Percentiles rank a stretch among this genome's conserved stretches.
Evolutionary conservation across 1,139 yeast species (phyloP).

Genomic region (Lodderomyces margitis): DNA sequence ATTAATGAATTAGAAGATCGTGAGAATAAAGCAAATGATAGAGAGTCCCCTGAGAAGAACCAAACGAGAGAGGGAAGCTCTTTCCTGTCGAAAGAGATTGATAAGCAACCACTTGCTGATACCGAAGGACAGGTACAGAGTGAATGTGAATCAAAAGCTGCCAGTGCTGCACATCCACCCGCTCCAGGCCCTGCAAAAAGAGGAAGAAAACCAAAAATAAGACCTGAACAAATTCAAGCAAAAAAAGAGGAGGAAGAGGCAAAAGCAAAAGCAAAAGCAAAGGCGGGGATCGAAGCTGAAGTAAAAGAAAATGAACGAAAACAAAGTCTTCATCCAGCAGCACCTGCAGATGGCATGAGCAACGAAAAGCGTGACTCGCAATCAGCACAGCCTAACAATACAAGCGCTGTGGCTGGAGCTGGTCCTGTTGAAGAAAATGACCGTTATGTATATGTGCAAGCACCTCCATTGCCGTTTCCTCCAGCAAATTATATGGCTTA

Average conservation of each 20-base stretch:
- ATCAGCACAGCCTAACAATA: background rate
- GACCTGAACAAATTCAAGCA: background rate
- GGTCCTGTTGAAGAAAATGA: background rate
- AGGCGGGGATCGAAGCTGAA: too few species aligned
- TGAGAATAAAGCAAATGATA: background rate
- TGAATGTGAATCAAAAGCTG: background rate
- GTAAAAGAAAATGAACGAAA: constrained; percentile 1
- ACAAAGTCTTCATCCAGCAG: background rate
- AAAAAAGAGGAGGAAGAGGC: background rate
- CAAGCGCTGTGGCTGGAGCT: background rate
- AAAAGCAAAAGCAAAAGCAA: background rate
- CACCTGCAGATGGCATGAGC: background rate
- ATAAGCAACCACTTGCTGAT: too few species aligned
- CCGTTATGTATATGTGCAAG: constrained; percentile 19
- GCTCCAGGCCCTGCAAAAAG: background rate
- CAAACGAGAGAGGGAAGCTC: background rate
- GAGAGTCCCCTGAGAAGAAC: background rate
- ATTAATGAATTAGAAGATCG: background rate
- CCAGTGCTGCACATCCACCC: background rate
- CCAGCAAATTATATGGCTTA: constrained; percentile 52
- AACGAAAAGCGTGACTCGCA: background rate
- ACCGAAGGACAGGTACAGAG: background rate
- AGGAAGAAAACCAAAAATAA: background rate
- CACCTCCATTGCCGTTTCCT: constrained; percentile 50
- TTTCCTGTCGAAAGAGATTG: background rate